Conservation (phyloP, 139 green algal species). For the Auxenochlorella pyrenoidosa region DNA sequence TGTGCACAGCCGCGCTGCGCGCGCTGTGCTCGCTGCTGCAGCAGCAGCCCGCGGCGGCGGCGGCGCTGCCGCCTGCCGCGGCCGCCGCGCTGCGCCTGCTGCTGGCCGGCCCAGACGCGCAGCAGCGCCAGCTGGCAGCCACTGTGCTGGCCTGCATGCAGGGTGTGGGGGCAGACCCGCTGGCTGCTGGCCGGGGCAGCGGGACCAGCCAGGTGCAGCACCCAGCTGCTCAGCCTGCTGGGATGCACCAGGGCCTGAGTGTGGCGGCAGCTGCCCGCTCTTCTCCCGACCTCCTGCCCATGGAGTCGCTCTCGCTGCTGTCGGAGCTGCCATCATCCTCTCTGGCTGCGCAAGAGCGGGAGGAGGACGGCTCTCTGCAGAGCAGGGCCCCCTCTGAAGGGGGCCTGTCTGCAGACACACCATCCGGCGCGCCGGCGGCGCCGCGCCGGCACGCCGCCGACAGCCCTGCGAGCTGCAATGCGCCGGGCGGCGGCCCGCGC, state of each 20-base stretch:
- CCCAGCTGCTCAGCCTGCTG: neutral
- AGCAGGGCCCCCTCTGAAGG: neutral
- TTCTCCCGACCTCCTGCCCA: neutral
- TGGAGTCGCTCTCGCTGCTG: neutral
- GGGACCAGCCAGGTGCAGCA: neutral
- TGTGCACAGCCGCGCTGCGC: conserved; percentile 22
- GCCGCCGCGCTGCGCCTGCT: conserved; percentile 2
- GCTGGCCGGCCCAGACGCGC: neutral
- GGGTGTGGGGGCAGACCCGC: neutral
- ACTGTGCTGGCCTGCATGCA: conserved; percentile 21
- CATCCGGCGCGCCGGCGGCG: neutral
- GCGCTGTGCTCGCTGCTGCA: conserved; percentile 33
- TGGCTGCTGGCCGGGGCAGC: neutral
- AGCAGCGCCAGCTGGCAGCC: conserved; percentile 28
- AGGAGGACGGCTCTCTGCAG: neutral
- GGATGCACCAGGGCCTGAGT: neutral
- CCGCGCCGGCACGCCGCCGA: neutral
- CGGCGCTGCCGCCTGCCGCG: neutral
- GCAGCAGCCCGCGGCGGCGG: neutral
- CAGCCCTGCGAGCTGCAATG: no score
- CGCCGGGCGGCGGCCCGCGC: neutral
- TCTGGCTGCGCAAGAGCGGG: neutral
- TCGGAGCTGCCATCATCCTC: neutral
- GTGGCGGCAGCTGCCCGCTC: neutral
- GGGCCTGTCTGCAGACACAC: neutral